phyloP scores from a whole-genome alignment of 441 rosid genomes.

The Erodium trifolium region DNA sequence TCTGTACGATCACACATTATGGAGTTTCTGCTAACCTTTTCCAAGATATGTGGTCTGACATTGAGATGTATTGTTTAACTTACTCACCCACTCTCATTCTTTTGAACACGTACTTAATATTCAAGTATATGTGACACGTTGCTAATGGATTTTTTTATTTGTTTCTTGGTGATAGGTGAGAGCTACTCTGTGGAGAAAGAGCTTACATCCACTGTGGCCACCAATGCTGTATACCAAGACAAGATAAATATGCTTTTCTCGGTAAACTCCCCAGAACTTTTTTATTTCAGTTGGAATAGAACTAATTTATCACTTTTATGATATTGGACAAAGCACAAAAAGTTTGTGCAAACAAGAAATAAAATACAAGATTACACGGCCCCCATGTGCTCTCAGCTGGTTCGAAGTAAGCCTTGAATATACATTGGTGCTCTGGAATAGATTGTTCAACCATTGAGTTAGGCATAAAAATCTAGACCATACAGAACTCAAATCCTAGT shows the following conservation, averaged over 20 bases:
- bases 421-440: neutral
- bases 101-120: conserved; percentile 10
- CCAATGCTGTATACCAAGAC: conserved; percentile 98
- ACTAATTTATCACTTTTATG: neutral
- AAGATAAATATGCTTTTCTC: conserved; percentile 95
- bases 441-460: neutral
- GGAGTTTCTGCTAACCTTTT: conserved; percentile 7
- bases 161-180: conserved; percentile 59
- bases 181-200: conserved; percentile 94
- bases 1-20: neutral
- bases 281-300: conserved; percentile 12
- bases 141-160: conserved; percentile 18
- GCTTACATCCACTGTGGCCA: conserved; percentile 49
- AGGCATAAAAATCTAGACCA: neutral
- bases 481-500: neutral
- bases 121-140: conserved; percentile 3
- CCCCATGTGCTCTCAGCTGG: neutral
- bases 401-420: neutral
- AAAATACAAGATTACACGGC: neutral
- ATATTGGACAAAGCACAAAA: neutral
- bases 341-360: neutral
- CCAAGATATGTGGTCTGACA: neutral
- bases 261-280: conserved; percentile 40
- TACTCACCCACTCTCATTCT: too few species aligned
- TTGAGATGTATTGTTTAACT: too few species aligned